Evolutionary conservation across 495 filamentous ascomycete genomes (phyloP).

Genomic region (Trichoderma reesei): DNA sequence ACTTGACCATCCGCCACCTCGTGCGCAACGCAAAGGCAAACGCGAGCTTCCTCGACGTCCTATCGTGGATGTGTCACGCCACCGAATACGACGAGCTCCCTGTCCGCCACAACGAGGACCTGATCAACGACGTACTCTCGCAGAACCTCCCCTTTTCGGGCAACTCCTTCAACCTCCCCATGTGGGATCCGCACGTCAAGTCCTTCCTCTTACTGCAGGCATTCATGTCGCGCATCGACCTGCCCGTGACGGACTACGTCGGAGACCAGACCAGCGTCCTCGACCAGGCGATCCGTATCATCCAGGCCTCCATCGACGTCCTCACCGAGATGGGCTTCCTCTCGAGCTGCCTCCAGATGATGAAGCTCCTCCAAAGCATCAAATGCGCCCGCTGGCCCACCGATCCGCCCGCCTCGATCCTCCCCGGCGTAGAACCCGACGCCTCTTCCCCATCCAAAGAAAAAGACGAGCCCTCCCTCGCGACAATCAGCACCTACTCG

Average conservation of each 20-base stretch:
- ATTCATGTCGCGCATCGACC: slow-evolving; percentile 81
- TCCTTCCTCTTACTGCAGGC: slow-evolving; percentile 90
- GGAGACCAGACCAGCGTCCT: slow-evolving; percentile 78
- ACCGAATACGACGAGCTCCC: slow-evolving; percentile 97
- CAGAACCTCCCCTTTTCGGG: slow-evolving; percentile 58
- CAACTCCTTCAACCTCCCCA: slow-evolving; percentile 53
- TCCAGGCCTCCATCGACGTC: slow-evolving; percentile 84
- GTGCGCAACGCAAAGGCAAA: slow-evolving; percentile 63
- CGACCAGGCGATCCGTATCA: slow-evolving; percentile 93
- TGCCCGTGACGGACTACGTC: slow-evolving; percentile 95
- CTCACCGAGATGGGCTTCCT: slow-evolving; percentile 83
- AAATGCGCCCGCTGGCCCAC: slow-evolving; percentile 88
- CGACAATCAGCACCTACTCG: slow-evolving; percentile 24
- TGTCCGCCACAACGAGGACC: slow-evolving; percentile 97
- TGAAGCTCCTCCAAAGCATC: slow-evolving; percentile 79
- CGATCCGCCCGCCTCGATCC: slow-evolving; percentile 67
- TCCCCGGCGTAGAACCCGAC: slow-evolving; percentile 59
- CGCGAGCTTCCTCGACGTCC: slow-evolving; percentile 73
- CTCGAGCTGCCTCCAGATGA: slow-evolving; percentile 63
- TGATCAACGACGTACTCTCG: slow-evolving; percentile 89
- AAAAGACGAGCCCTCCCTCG: slow-evolving; percentile 24
- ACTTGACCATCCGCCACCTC: slow-evolving; percentile 85
- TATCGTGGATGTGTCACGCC: slow-evolving; percentile 87
- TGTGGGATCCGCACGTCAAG: slow-evolving; percentile 99
- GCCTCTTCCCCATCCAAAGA: too few relatives aligned